phyloP scores from a whole-genome alignment of 1,284 basidiomycete genomes.

The Boletus smithii region DNA sequence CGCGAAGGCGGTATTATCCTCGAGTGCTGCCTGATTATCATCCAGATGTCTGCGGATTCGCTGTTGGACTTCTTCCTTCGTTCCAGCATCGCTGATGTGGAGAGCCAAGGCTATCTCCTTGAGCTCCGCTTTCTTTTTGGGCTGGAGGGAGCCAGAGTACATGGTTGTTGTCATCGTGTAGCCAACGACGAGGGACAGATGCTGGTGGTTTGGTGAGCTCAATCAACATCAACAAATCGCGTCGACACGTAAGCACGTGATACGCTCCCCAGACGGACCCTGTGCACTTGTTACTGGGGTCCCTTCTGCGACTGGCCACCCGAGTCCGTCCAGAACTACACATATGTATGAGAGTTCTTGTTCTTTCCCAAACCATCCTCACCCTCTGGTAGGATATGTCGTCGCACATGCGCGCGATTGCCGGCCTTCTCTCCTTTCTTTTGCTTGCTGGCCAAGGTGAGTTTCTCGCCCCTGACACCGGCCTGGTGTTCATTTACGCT shows the following conservation, averaged over 20 bases:
- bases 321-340: background rate
- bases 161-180: slow-evolving; percentile 29
- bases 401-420: slow-evolving; percentile 26
- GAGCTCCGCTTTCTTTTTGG: slow-evolving; percentile 62
- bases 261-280: slow-evolving; percentile 15
- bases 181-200: background rate
- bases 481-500: background rate
- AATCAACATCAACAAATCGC: slow-evolving; percentile 33
- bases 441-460: slow-evolving; percentile 56
- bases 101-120: slow-evolving; percentile 55
- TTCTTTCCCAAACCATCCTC: background rate
- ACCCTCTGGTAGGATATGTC: slow-evolving; percentile 19
- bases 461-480: slow-evolving; percentile 6
- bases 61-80: slow-evolving; percentile 54
- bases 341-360: background rate
- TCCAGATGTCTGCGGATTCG: slow-evolving; percentile 61
- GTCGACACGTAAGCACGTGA: slow-evolving; percentile 29
- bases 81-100: slow-evolving; percentile 48
- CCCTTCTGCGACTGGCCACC: background rate
- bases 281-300: slow-evolving; percentile 1
- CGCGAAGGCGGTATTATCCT: slow-evolving; percentile 51
- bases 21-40: slow-evolving; percentile 45
- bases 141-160: slow-evolving; percentile 46
- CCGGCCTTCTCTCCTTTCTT: slow-evolving; percentile 34
- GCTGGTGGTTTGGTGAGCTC: slow-evolving; percentile 7